Conservation (phyloP, 2,329 filamentous ascomycete species). For the Dothistroma pini region DNA sequence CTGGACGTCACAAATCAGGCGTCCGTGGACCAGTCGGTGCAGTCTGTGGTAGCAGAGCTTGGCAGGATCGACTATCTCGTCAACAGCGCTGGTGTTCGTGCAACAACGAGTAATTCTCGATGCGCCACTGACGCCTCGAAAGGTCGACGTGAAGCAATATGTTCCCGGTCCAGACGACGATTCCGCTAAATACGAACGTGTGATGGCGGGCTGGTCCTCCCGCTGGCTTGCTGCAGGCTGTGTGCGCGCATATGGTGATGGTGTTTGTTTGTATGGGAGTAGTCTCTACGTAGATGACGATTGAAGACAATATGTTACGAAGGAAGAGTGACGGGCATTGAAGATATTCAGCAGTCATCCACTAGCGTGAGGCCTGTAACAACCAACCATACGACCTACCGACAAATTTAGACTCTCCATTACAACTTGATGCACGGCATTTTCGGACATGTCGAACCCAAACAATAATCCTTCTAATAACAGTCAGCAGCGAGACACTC, state of each 20-base stretch:
- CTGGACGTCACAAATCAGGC: neutral
- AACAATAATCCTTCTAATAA: neutral
- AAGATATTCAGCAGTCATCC: neutral
- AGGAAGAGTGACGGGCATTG: neutral
- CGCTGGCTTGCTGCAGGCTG: neutral
- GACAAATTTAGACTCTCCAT: neutral
- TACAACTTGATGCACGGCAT: neutral
- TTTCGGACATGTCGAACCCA: neutral
- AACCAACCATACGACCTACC: neutral
- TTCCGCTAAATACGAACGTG: neutral
- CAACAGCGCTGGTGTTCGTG: constrained; percentile 2
- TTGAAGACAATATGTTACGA: too few species aligned
- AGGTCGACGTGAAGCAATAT: constrained; percentile 1
- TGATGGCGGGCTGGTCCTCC: neutral
- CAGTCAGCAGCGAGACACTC: neutral
- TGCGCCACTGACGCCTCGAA: neutral
- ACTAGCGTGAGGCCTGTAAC: neutral
- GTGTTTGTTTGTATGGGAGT: neutral
- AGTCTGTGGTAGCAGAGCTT: neutral
- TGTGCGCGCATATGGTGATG: neutral
- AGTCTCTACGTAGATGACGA: too few species aligned
- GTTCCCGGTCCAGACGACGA: constrained; percentile 1
- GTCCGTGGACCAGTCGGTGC: neutral
- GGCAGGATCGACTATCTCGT: constrained; percentile 7
- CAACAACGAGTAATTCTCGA: too few species aligned